Base-by-base conservation (phyloP, 2,329 filamentous ascomycete species). In the Ophiostoma tasmaniense region DNA sequence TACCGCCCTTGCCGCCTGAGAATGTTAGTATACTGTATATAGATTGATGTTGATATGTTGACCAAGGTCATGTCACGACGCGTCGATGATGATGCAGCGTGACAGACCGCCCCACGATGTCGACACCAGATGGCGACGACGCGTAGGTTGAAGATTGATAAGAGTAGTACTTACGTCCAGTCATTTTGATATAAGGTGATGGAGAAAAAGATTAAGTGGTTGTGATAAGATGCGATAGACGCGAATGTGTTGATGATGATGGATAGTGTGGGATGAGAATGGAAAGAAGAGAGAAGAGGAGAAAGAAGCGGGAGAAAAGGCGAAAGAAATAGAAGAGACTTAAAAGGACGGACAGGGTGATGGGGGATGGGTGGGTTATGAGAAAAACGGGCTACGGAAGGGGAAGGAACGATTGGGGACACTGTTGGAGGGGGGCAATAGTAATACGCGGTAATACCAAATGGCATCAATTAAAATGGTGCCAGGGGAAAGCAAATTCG, bases 1-100 rank as follows among this genome's bases (percentile, higher is more conserved):
- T 97, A 81, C 93, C 93, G 83, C 93, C 93, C 85, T 96, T 96
- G 81, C 92, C 92, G 81, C 92, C 92, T 95, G 76, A 76, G 95
- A 76, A 73, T 59, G 50, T 50, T 66, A 64, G 64, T 33, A 10
- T 50, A 25, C 4, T 64, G 33, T 39, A 64, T 0, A n/a, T n/a
- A 11, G 20, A 64, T n/a, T 2, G 13, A 10, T 28, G 20, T 22
- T 5, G 3, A 8, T 45, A 14, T 64, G 61, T 22, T 64, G 30
- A 64, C 10, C 17, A 11, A 39, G 25, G 62, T 64, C n/a, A 42
- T 65, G 35, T 37, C 33, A 30, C 61, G 61, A 64, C 61, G 61
- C 61, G 61, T 64, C 17, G 11, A 55, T 14, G 17, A 2, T 64
- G 17, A 20, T 37, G 30, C 22, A 28, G 30, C 14, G 50, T 17